Conservation (phyloP, 139 green algal species). For the Closterium sp. region DNA sequence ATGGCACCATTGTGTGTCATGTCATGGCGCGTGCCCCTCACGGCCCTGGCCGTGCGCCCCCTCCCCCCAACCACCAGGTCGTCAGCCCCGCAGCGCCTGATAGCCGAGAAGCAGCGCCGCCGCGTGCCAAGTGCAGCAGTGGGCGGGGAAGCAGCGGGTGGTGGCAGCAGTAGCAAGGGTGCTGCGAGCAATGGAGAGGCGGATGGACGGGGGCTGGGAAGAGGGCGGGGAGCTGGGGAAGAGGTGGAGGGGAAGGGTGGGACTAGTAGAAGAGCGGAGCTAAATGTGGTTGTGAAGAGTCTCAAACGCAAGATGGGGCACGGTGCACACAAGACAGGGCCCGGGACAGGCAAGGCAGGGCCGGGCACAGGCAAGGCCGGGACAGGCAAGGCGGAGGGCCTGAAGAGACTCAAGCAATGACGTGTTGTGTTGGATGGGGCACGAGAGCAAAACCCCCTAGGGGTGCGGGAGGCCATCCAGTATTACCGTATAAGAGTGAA, state of each 20-base stretch:
- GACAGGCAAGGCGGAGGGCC: background rate
- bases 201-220: background rate
- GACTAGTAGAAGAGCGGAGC: conserved; percentile 19
- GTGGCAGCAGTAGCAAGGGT: background rate
- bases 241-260: background rate
- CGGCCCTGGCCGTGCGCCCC: too few relatives aligned
- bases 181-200: background rate
- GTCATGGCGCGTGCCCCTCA: too few relatives aligned
- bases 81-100: conserved; percentile 23
- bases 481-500: too few relatives aligned
- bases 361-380: too few relatives aligned
- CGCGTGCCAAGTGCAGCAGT: conserved; percentile 5
- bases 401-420: background rate
- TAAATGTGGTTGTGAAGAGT: conserved; percentile 30
- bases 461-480: too few relatives aligned
- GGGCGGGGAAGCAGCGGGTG: background rate
- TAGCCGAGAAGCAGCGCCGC: conserved; percentile 46
- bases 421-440: too few relatives aligned
- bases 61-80: too few relatives aligned
- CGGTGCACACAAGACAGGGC: background rate
- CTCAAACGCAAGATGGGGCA: conserved; percentile 47
- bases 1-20: too few relatives aligned
- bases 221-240: background rate
- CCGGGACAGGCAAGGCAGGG: too few relatives aligned
- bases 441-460: too few relatives aligned